Conservation (phyloP, 148 eudicot genomes). For the Cornus kousa region DNA sequence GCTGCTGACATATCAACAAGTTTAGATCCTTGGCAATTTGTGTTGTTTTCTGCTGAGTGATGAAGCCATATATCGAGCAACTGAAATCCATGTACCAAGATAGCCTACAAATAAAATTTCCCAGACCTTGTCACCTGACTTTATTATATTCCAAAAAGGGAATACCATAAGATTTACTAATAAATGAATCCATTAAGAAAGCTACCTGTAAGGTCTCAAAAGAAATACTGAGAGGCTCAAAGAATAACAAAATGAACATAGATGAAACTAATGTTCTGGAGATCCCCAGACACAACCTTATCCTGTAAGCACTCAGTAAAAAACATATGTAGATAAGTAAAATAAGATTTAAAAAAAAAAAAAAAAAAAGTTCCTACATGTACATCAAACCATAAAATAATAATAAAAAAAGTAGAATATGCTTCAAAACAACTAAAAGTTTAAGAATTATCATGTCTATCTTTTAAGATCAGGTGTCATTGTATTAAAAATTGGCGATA, state of each 20-base stretch:
- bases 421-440: neutral
- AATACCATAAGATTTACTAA: neutral
- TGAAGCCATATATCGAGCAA: slow-evolving; percentile 84
- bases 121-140: slow-evolving; percentile 18
- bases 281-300: slow-evolving; percentile 61
- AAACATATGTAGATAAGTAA: slow-evolving; percentile 7
- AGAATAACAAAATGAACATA: slow-evolving; percentile 70
- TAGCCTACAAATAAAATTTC: slow-evolving; percentile 53
- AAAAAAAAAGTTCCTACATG: neutral
- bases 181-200: neutral
- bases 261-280: slow-evolving; percentile 56
- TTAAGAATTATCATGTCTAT: neutral
- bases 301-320: slow-evolving; percentile 45
- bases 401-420: neutral
- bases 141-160: neutral
- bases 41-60: slow-evolving; percentile 61
- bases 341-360: neutral
- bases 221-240: slow-evolving; percentile 94
- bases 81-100: slow-evolving; percentile 94
- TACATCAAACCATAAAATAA: neutral
- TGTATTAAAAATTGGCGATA: neutral
- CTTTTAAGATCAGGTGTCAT: neutral
- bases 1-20: slow-evolving; percentile 66
- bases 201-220: slow-evolving; percentile 94
- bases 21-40: slow-evolving; percentile 61